A percentile compares a stretch with the other conserved stretches of the same genome.
phyloP scores from a whole-genome alignment of 2,329 filamentous ascomycete species.

The Dactylellina parvicollis region DNA sequence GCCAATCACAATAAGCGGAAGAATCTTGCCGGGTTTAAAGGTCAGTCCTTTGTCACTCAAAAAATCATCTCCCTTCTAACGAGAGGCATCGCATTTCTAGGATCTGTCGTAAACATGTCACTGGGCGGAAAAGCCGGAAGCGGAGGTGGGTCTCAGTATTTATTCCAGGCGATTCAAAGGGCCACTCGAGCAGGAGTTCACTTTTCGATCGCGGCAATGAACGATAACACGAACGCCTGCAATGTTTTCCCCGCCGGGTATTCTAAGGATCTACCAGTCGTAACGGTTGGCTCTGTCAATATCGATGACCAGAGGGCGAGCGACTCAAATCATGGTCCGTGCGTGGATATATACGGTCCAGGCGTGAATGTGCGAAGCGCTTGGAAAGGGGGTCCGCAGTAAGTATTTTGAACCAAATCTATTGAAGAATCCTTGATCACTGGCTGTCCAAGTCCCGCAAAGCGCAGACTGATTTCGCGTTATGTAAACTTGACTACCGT shows the following conservation, averaged over 20 bases:
- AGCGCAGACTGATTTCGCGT: too few species aligned
- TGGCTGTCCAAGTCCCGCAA: too few species aligned
- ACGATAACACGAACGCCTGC: conserved; percentile 37
- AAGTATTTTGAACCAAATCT: not conserved
- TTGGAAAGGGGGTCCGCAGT: not conserved
- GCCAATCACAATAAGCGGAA: conserved; percentile 11
- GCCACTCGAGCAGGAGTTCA: conserved; percentile 29
- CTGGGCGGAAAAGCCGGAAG: too few species aligned
- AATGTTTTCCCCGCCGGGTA: conserved; percentile 23
- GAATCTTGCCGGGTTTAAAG: not conserved
- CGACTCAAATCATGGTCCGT: not conserved
- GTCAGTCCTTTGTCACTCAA: too few species aligned
- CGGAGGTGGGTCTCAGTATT: conserved; percentile 45
- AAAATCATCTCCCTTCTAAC: not conserved
- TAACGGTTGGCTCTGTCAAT: not conserved
- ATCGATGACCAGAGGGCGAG: not conserved
- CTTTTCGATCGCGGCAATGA: conserved; percentile 41
- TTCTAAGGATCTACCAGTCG: conserved; percentile 55
- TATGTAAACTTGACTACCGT: too few species aligned
- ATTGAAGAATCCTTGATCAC: too few species aligned
- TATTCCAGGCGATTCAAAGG: conserved; percentile 19
- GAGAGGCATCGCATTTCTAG: not conserved
- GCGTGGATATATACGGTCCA: not conserved
- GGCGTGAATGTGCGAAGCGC: not conserved
- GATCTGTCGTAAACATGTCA: conserved; percentile 61